Percentiles rank a stretch among this genome's conserved stretches.
Evolutionary conservation across 495 filamentous ascomycete species (phyloP).

Genomic region (Talaromyces borbonicus): DNA sequence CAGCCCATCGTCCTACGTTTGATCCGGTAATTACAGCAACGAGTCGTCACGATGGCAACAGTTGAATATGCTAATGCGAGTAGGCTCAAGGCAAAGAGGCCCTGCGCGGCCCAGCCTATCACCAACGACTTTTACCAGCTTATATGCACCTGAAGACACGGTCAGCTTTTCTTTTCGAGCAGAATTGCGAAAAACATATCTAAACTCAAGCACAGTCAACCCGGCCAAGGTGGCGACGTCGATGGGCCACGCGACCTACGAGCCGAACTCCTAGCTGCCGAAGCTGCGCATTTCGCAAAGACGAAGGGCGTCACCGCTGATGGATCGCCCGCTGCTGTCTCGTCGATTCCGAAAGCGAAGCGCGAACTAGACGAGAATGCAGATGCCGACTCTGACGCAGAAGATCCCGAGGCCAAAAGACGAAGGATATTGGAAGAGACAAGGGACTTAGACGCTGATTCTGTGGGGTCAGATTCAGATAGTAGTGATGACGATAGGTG

Average conservation of each 20-base stretch:
- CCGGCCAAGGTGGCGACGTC: conserved; percentile 83
- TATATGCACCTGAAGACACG: conserved; percentile 85
- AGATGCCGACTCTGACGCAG: conserved; percentile 34
- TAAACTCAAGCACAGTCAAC: conserved; percentile 48
- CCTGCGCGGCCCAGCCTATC: conserved; percentile 86
- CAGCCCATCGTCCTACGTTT: conserved; percentile 79
- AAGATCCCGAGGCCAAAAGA: conserved; percentile 76
- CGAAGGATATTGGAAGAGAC: conserved; percentile 81
- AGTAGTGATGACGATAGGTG: conserved; percentile 64
- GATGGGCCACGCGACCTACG: conserved; percentile 67
- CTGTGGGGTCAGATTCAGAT: conserved; percentile 57
- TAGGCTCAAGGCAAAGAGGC: conserved; percentile 92
- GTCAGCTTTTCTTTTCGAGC: conserved; percentile 24
- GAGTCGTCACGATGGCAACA: conserved; percentile 8
- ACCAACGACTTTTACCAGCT: conserved; percentile 89
- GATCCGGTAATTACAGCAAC: conserved; percentile 57
- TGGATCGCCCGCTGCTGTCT: conserved; percentile 23
- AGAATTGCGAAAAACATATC: neutral
- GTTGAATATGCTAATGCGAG: conserved; percentile 14
- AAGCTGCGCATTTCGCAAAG: conserved; percentile 82
- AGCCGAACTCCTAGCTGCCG: conserved; percentile 81
- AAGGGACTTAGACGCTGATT: conserved; percentile 84
- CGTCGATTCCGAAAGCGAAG: conserved; percentile 43
- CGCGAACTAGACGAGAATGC: conserved; percentile 50
- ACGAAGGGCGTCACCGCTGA: conserved; percentile 53